Evolutionary conservation across 2,329 filamentous ascomycete species (phyloP), one percentile per base, ranked within the genome.

Genomic region (Trichoderma simmonsii): DNA sequence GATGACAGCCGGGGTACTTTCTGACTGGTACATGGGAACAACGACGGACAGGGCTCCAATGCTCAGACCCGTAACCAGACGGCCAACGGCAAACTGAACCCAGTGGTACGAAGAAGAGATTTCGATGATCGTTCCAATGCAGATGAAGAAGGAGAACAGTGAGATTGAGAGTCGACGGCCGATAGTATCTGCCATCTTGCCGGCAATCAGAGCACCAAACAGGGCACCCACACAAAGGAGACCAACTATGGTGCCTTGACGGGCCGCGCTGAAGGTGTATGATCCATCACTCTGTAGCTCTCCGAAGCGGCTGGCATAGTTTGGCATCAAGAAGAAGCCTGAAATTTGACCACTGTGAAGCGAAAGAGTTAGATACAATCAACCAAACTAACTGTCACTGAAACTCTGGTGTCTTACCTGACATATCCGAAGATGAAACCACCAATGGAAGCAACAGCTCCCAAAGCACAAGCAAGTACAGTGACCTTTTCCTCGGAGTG

Each of bases 391-490:
- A 4, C 34, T 51, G 18, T 43, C 48, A 59, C 51, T 24, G 26
- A 7, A 3, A 18, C 24, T 15, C 6, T 54, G n/a, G n/a, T 28
- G 60, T 21, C 66, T 7, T 70, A 70, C 66, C 66, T 70, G 56
- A 70, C 57, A 70, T 70, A 70, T 36, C 66, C 66, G 14, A 70
- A 70, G 18, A 70, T 70, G 39, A 70, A 70, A 36, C 66, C 66
- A 34, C 66, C 66, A 36, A 70, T 61, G 28, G 28, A 36, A 24
- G 66, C 66, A 70, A 70, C 57, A n/a, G 66, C 66, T 36, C 66
- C 66, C 36, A 70, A 15, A 21, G 57, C 66, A 70, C 66, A 70
- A 6, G 66, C 66, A 61, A 70, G 66, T 15, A 21, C 26, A 18
- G 66, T 70, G 28, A 70, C 66, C 30, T 51, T 70, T 61, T 26